phyloP scores from a whole-genome alignment of 2,329 filamentous ascomycete species.

The Akanthomyces lecanii region DNA sequence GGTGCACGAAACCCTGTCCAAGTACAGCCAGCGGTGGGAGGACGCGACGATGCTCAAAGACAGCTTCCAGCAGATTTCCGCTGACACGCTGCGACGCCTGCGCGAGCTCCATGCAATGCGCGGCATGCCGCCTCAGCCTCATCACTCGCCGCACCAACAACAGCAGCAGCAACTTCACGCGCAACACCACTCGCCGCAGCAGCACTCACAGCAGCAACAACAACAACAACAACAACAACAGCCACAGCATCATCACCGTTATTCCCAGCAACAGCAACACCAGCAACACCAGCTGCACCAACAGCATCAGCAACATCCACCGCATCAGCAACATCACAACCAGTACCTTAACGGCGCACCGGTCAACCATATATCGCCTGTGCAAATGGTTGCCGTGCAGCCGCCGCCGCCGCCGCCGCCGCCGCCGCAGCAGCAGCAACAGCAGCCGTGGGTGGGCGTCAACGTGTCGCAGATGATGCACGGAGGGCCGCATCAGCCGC shows the following conservation, averaged over 20 bases:
- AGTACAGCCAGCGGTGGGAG: slow-evolving; percentile 58
- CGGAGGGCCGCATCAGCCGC: slow-evolving; percentile 11
- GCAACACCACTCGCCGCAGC: neutral
- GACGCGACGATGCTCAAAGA: slow-evolving; percentile 50
- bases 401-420: neutral
- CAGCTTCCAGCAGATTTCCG: slow-evolving; percentile 49
- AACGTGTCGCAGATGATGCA: slow-evolving; percentile 23
- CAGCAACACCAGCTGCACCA: slow-evolving; percentile 25
- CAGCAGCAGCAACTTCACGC: slow-evolving; percentile 23
- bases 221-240: slow-evolving; percentile 24
- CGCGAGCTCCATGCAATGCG: slow-evolving; percentile 33
- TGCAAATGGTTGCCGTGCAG: neutral
- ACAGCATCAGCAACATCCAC: slow-evolving; percentile 28
- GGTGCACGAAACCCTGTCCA: slow-evolving; percentile 49
- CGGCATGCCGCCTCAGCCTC: slow-evolving; percentile 25
- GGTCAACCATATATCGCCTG: slow-evolving; percentile 1
- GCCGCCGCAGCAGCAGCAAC: slow-evolving; percentile 14
- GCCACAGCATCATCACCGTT: slow-evolving; percentile 23
- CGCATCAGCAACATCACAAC: slow-evolving; percentile 17
- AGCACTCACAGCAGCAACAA: slow-evolving; percentile 25
- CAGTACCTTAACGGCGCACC: slow-evolving; percentile 18
- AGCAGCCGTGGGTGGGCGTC: slow-evolving; percentile 22
- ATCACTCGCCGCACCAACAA: slow-evolving; percentile 29
- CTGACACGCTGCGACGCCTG: slow-evolving; percentile 41
- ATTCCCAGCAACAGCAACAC: neutral